Conservation (phyloP, 176 grass and related monocot species). For the Ananas comosus region DNA sequence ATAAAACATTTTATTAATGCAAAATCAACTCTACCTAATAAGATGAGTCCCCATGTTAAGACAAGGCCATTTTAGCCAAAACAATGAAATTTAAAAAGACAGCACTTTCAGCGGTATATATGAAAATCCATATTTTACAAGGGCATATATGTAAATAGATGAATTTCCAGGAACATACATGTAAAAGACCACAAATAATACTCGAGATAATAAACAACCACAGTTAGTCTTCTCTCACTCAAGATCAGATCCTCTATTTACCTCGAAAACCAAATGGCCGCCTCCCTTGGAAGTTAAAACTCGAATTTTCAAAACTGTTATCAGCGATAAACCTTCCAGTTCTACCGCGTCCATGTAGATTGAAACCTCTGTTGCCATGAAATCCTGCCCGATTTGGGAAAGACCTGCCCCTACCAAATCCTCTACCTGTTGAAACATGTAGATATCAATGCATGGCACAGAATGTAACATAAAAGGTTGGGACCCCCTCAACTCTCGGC, state of each 20-base stretch:
- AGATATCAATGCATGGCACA: too few relatives aligned
- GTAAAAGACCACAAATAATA: too few relatives aligned
- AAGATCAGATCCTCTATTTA: background rate
- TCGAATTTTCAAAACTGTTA: constrained; percentile 17
- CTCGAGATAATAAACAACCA: too few relatives aligned
- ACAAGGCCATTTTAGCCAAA: background rate
- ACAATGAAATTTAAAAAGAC: constrained; percentile 8
- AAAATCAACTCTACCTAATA: too few relatives aligned
- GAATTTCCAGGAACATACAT: too few relatives aligned
- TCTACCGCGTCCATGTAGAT: constrained; percentile 12
- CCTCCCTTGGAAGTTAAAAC: constrained; percentile 25
- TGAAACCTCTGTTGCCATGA: constrained; percentile 30
- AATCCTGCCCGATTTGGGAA: constrained; percentile 31
- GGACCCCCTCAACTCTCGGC: too few relatives aligned
- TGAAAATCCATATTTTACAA: too few relatives aligned
- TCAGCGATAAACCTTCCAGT: constrained; percentile 19
- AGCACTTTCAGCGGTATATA: background rate
- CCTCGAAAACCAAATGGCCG: constrained; percentile 30
- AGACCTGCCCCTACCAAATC: constrained; percentile 37
- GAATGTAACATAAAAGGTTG: too few relatives aligned
- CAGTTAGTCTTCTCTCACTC: background rate
- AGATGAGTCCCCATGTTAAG: too few relatives aligned
- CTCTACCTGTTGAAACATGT: constrained; percentile 29
- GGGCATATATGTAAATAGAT: too few relatives aligned
- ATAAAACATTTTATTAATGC: too few relatives aligned